phyloP scores from a whole-genome alignment of 768 basidiomycete genomes.

The Tubosaeta sp. region DNA sequence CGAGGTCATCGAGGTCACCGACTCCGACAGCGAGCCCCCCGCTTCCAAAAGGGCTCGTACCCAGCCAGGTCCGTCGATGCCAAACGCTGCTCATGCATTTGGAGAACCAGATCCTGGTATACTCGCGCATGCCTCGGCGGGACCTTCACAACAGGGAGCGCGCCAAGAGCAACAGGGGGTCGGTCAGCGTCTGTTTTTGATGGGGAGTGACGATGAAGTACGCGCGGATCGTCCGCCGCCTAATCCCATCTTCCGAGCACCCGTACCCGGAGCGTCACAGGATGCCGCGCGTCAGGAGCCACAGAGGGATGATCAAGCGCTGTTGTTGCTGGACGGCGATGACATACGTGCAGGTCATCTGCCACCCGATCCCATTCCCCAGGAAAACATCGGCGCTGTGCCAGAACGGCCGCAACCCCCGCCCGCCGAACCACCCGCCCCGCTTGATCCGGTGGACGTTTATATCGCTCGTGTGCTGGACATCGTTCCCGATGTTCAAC shows the following conservation, averaged over 20 bases:
- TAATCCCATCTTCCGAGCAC: not conserved
- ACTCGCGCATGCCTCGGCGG: slow-evolving; percentile 9
- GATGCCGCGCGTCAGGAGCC: not conserved
- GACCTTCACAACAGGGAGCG: slow-evolving; percentile 10
- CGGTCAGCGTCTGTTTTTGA: slow-evolving; percentile 33
- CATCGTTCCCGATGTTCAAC: slow-evolving; percentile 67
- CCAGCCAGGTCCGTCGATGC: slow-evolving; percentile 1
- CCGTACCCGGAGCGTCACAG: not conserved
- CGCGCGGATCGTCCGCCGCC: slow-evolving; percentile 1
- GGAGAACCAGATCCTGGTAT: slow-evolving; percentile 10
- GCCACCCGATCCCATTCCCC: not conserved
- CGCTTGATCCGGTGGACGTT: slow-evolving; percentile 22
- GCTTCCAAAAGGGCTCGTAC: not conserved
- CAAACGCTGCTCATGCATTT: slow-evolving; percentile 1
- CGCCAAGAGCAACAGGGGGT: not conserved
- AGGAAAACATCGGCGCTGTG: not conserved
- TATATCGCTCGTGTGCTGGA: slow-evolving; percentile 54
- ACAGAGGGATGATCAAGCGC: not conserved
- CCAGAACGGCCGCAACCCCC: not conserved
- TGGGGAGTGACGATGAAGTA: slow-evolving; percentile 36
- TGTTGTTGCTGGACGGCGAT: slow-evolving; percentile 29
- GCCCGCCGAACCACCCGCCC: slow-evolving; percentile 1
- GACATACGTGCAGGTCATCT: slow-evolving; percentile 6
- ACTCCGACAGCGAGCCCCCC: slow-evolving; percentile 41
- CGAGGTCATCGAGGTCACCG: slow-evolving; percentile 48